These are phyloP conservation scores for Ramaria sp. DNA, from an alignment of 768 basidiomycete genomes.

Conservation along the genomic window DNA sequence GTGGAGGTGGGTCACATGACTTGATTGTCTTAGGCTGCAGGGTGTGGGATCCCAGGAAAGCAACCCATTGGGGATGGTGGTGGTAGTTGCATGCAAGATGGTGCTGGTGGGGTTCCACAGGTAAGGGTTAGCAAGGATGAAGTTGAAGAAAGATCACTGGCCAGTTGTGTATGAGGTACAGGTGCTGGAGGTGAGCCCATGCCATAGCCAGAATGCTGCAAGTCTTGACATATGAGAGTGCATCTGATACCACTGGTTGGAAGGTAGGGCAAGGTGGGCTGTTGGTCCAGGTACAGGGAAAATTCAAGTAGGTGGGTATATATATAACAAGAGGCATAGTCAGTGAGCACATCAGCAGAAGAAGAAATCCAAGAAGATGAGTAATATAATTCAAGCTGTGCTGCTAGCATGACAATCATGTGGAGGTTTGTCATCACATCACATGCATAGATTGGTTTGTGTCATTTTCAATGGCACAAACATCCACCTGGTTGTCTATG, in stretches of 20 bases:
- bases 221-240: slow-evolving; percentile 11
- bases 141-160: slow-evolving; percentile 21
- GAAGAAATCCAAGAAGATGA: slow-evolving; percentile 12
- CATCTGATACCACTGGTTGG: slow-evolving; percentile 13
- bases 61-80: slow-evolving; percentile 2
- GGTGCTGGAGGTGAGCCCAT: slow-evolving; percentile 22
- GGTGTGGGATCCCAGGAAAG: too few relatives aligned
- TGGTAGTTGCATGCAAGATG: slow-evolving; percentile 8
- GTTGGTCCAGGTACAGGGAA: slow-evolving; percentile 15
- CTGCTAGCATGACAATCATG: slow-evolving; percentile 12
- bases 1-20: too few relatives aligned
- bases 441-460: slow-evolving; percentile 7
- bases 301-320: slow-evolving; percentile 18
- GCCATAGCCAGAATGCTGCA: slow-evolving; percentile 23
- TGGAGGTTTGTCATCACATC: too few relatives aligned
- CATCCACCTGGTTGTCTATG: slow-evolving; percentile 21
- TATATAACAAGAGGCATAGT: too few relatives aligned
- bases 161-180: slow-evolving; percentile 21
- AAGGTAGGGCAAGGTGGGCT: slow-evolving; percentile 12
- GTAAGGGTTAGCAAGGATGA: slow-evolving; percentile 20
- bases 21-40: too few relatives aligned
- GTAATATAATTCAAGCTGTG: slow-evolving; percentile 11
- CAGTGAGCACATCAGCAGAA: slow-evolving; percentile 13
- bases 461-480: slow-evolving; percentile 3
- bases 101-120: slow-evolving; percentile 5